These are phyloP conservation scores for Chalciporus sp. DNA, from an alignment of 1,284 basidiomycete genomes.

Conservation along the genomic window DNA sequence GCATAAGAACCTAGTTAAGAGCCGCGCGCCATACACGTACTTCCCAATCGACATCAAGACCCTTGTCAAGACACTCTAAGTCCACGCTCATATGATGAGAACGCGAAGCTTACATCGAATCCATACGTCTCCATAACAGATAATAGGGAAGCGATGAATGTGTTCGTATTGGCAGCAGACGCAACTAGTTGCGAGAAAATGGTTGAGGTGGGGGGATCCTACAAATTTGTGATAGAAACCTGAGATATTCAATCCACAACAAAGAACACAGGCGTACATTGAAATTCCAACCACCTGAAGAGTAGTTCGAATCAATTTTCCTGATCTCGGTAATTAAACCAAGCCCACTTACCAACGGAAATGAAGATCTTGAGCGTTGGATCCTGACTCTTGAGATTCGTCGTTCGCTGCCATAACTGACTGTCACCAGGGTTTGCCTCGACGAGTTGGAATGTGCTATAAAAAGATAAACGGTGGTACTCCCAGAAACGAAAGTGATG, in stretches of 20 bases:
- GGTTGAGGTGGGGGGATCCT: constrained; percentile 5
- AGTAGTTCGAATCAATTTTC: background rate
- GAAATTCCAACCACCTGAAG: background rate
- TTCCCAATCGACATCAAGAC: constrained; percentile 4
- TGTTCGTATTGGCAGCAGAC: background rate
- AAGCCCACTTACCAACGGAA: background rate
- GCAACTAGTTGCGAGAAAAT: background rate
- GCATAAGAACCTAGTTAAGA: background rate
- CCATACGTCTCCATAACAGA: constrained; percentile 1
- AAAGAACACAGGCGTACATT: background rate
- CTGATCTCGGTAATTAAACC: background rate
- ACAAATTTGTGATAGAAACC: background rate
- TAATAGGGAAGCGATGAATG: background rate
- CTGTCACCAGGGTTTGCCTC: background rate
- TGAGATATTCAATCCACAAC: background rate
- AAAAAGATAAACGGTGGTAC: background rate
- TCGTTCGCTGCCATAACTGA: background rate
- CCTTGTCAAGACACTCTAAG: background rate
- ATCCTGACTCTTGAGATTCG: background rate
- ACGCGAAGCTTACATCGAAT: background rate
- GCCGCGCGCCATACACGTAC: background rate
- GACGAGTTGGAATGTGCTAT: background rate
- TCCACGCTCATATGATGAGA: background rate
- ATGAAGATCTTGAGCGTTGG: constrained; percentile 1
- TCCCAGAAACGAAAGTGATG: background rate